Base-by-base conservation (phyloP, 768 basidiomycete genomes). In the Lactifluus piperatus region DNA sequence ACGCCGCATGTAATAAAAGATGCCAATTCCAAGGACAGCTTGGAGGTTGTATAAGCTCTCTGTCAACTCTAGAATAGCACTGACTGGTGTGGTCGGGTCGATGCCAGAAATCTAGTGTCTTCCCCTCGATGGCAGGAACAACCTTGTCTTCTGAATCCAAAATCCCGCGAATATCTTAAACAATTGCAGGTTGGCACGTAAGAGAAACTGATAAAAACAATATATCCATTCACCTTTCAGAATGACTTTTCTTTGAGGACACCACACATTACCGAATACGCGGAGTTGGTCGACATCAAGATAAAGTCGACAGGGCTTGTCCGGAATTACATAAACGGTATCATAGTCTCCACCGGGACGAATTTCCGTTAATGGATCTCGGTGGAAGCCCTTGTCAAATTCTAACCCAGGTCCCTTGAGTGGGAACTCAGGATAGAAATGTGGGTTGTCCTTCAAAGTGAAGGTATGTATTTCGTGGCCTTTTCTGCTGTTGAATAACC, bases 221-320 rank as follows among this genome's bases (percentile, higher is more conserved):
- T 6, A n/a, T 30, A 34, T 34, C 7, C 10, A 45, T 18, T 43
- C 44, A 55, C 54, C 54, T 45, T 58, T 58, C 41, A 58, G 44
- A 24, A 58, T 58, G 34, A 58, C 30, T n/a, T 24, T 46, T 32
- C 27, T 7, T 10, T 36, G 11, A 9, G 57, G 57, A 30, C 46
- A 45, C 57, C 57, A 58, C 29, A 58, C 1, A 20, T 58, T 58
- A 7, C 57, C 51, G 32, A 37, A 55, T 24, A n/a, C 11, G 11
- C 45, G 54, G 16, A 22, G 24, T 34, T 24, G 10, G 32, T 20
- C 16, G 1, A 24, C 44, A 1, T 55, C 44, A 29, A 55, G 44
- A 18, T 46, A 55, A 26, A 55, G 34, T 16, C 32, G 32, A 36
- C 30, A 55, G 32, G 54, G 13, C 26, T 37, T 45, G 44, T 55